phyloP scores from a whole-genome alignment of 768 basidiomycete genomes.

The Pisolithus microcarpus region DNA sequence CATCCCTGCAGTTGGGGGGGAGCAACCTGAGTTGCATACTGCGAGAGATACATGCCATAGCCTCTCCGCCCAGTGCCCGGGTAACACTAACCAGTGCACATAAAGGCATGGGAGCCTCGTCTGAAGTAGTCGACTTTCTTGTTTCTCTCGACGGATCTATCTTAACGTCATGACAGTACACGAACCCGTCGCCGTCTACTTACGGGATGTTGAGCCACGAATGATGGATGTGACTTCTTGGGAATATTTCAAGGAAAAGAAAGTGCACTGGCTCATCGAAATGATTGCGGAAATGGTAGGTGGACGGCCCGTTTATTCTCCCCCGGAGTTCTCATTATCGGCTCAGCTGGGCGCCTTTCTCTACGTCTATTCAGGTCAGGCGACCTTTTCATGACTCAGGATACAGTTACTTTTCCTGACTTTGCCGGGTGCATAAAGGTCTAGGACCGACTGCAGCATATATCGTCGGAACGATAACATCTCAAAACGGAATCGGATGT shows the following conservation, averaged over 20 bases:
- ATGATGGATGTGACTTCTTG: conserved; percentile 36
- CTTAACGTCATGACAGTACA: too few relatives aligned
- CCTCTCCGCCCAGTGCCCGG: too few relatives aligned
- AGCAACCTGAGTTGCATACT: too few relatives aligned
- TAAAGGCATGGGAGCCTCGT: too few relatives aligned
- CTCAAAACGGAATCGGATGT: conserved; percentile 43
- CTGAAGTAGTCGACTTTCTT: too few relatives aligned
- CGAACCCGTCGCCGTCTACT: conserved; percentile 20
- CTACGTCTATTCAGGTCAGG: conserved; percentile 45
- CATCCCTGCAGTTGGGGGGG: too few relatives aligned
- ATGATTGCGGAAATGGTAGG: conserved; percentile 55
- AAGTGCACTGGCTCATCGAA: conserved; percentile 49
- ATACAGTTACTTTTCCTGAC: not conserved
- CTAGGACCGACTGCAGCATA: conserved; percentile 49
- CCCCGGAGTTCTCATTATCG: not conserved
- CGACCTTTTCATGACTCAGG: not conserved
- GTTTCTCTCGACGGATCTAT: too few relatives aligned
- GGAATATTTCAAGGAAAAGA: conserved; percentile 42
- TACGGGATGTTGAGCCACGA: conserved; percentile 37
- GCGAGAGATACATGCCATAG: too few relatives aligned
- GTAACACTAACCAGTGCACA: too few relatives aligned
- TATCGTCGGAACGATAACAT: conserved; percentile 39
- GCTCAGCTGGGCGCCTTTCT: conserved; percentile 53
- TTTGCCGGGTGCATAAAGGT: conserved; percentile 27
- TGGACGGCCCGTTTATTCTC: not conserved